Conservation (phyloP, 176 grass and related monocot species). For the Tuctoria greenei region DNA sequence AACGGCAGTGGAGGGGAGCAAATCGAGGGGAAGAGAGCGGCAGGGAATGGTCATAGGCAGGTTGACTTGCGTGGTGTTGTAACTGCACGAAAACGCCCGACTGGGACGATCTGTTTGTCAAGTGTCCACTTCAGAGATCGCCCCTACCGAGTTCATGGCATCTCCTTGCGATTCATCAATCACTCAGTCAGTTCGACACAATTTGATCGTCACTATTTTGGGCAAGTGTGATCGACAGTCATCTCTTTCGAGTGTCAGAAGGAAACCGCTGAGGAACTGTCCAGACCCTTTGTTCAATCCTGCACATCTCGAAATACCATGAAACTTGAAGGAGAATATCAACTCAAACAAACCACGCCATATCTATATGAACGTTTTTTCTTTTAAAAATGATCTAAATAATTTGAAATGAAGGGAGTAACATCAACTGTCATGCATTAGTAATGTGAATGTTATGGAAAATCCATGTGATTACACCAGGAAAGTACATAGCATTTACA, state of each 20-base stretch:
- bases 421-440: background rate
- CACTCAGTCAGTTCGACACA: background rate
- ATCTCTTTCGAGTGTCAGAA: too few species aligned
- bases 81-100: background rate
- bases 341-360: background rate
- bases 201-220: background rate
- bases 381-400: background rate
- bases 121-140: background rate
- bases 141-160: background rate
- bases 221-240: background rate
- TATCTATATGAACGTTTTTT: background rate
- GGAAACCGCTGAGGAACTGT: background rate
- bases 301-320: background rate
- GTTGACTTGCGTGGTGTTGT: too few species aligned
- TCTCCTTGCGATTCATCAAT: background rate
- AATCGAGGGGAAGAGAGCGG: constrained; percentile 26
- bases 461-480: constrained; percentile 9
- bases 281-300: background rate
- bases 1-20: constrained; percentile 1
- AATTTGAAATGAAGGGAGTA: too few species aligned
- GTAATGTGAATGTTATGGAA: background rate
- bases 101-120: background rate
- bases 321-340: background rate
- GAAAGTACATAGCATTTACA: constrained; percentile 36
- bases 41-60: too few species aligned